A percentile compares a stretch with the other conserved stretches of the same genome.
These are phyloP conservation scores for Ophiostoma ulmi DNA, from an alignment of 2,329 filamentous ascomycete genomes.

Conservation along the genomic window DNA sequence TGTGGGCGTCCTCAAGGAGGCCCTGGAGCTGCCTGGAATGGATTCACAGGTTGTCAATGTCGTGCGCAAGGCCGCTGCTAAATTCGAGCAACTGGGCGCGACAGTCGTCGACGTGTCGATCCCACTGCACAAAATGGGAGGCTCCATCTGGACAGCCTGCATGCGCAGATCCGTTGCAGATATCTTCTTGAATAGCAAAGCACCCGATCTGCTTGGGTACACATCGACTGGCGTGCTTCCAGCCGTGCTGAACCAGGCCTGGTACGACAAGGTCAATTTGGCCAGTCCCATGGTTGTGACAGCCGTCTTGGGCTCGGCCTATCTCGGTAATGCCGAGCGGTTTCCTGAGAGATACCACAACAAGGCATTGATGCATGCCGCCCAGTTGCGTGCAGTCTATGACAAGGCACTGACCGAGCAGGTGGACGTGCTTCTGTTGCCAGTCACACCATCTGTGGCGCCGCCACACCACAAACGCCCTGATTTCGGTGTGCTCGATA, in stretches of 20 bases:
- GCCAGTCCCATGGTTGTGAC: constrained; percentile 44
- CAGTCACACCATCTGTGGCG: constrained; percentile 43
- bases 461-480: constrained; percentile 37
- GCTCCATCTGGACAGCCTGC: constrained; percentile 45
- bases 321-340: constrained; percentile 29
- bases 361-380: constrained; percentile 44
- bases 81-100: constrained; percentile 40
- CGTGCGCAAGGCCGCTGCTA: constrained; percentile 37
- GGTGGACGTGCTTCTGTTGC: constrained; percentile 46
- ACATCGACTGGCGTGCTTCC: constrained; percentile 32
- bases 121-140: constrained; percentile 43
- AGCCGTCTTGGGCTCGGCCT: constrained; percentile 38
- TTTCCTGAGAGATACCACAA: constrained; percentile 36
- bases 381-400: constrained; percentile 45
- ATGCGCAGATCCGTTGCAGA: constrained; percentile 34
- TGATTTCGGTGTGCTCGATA: constrained; percentile 36
- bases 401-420: constrained; percentile 37
- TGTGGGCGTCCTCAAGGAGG: constrained; percentile 44
- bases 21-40: constrained; percentile 38
- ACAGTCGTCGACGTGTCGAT: constrained; percentile 42
- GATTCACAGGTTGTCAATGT: constrained; percentile 36
- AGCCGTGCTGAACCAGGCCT: constrained; percentile 36
- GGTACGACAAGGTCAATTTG: constrained; percentile 41
- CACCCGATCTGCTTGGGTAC: constrained; percentile 34
- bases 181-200: constrained; percentile 32